Conservation (phyloP, 2,329 filamentous ascomycete species). For the Monosporascus sp. region DNA sequence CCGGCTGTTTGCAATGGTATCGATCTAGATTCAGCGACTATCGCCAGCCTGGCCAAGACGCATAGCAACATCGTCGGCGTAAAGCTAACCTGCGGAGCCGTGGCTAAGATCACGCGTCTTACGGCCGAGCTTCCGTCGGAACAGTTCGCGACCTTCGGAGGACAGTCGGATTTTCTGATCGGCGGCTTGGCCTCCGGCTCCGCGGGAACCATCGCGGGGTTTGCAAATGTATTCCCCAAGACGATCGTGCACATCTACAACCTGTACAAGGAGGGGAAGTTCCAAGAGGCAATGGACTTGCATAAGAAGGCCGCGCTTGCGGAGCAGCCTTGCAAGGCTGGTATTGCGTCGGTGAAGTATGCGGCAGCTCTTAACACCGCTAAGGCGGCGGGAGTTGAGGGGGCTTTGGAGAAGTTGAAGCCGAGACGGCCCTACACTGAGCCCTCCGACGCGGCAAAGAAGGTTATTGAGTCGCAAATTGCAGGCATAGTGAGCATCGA, state of each 20-base stretch:
- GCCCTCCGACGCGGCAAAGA: conserved; percentile 37
- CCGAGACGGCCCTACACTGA: conserved; percentile 58
- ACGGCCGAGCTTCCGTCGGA: conserved; percentile 45
- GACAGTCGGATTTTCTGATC: conserved; percentile 67
- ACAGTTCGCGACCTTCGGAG: conserved; percentile 63
- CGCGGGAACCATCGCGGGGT: conserved; percentile 56
- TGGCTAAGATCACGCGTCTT: conserved; percentile 55
- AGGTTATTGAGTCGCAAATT: conserved; percentile 34
- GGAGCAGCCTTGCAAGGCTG: conserved; percentile 60
- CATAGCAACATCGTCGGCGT: conserved; percentile 56
- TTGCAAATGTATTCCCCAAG: conserved; percentile 57
- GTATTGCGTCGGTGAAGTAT: conserved; percentile 65
- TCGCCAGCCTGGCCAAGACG: conserved; percentile 44
- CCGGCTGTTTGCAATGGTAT: conserved; percentile 63
- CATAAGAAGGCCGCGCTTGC: conserved; percentile 60
- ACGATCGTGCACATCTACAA: conserved; percentile 54
- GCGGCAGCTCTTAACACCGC: conserved; percentile 58
- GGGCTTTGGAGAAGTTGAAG: conserved; percentile 50
- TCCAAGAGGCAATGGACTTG: conserved; percentile 52
- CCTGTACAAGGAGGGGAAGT: conserved; percentile 52
- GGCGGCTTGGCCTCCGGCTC: conserved; percentile 54
- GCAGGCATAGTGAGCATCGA: conserved; percentile 27
- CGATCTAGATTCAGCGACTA: conserved; percentile 60
- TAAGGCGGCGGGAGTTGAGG: conserved; percentile 52
- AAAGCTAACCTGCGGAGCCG: conserved; percentile 61